phyloP scores from a whole-genome alignment of 83 land plant genomes.

The Thuja plicata region DNA sequence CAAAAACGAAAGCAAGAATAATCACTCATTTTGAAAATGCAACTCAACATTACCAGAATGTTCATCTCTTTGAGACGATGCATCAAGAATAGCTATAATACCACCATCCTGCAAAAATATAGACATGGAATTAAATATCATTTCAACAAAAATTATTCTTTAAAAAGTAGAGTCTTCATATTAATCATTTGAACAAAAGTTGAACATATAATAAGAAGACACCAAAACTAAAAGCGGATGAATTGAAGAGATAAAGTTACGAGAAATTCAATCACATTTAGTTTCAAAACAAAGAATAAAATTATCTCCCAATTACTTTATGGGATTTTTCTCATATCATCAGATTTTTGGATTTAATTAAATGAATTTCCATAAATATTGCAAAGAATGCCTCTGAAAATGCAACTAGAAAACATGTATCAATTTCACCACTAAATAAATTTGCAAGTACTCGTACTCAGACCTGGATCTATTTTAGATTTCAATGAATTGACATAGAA shows the following conservation, averaged over 20 bases:
- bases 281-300: too few relatives aligned
- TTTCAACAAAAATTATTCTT: too few relatives aligned
- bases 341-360: neutral
- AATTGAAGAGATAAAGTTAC: neutral
- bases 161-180: neutral
- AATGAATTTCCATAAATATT: too few relatives aligned
- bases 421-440: neutral
- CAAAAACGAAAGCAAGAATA: neutral
- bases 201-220: neutral
- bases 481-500: too few relatives aligned
- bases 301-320: neutral
- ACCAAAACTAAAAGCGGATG: neutral
- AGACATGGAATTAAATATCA: neutral
- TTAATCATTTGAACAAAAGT: neutral
- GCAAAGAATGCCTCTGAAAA: neutral
- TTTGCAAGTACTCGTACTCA: neutral
- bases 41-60: neutral
- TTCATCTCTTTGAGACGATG: neutral
- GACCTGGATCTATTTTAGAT: too few relatives aligned
- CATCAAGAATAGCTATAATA: constrained; percentile 9
- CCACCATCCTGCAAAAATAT: neutral
- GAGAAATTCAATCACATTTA: neutral
- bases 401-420: too few relatives aligned
- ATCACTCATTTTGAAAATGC: neutral
- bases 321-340: neutral